Conservation (phyloP, 208 protist genomes). For the Leishmania guyanensis region DNA sequence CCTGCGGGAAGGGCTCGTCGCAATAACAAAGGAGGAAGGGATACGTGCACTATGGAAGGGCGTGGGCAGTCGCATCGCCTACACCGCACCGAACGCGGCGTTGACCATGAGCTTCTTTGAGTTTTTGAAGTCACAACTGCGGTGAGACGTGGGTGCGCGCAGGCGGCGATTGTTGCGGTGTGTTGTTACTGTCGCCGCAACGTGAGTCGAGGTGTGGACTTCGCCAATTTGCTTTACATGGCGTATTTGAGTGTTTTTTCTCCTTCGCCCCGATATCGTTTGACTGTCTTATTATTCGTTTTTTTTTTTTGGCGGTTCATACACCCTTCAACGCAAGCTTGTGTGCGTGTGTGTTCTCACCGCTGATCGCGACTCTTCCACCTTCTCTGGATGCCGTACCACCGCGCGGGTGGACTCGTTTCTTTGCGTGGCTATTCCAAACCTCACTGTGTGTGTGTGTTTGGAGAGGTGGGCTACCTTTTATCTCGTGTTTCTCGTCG, state of each 20-base stretch:
- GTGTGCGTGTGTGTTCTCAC: background rate
- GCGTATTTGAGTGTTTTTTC: background rate
- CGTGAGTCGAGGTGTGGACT: no score
- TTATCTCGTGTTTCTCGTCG: background rate
- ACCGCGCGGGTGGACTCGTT: background rate
- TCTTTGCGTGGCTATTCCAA: background rate
- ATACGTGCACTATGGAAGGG: conserved; percentile 67
- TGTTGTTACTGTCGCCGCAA: background rate
- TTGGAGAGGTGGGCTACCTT: background rate
- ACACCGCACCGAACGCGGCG: conserved; percentile 78
- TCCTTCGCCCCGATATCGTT: background rate
- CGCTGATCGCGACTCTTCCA: background rate
- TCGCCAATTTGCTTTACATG: background rate
- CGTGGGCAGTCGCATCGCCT: conserved; percentile 55
- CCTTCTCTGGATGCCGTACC: background rate
- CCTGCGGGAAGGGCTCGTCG: conserved; percentile 52
- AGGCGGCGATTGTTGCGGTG: no score
- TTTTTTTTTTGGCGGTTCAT: background rate
- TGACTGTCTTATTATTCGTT: background rate
- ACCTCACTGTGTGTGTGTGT: background rate
- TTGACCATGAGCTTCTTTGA: conserved; percentile 84
- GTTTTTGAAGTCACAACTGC: conserved; percentile 32
- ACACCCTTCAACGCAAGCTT: background rate
- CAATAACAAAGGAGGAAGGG: conserved; percentile 58
- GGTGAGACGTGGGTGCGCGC: background rate